These are phyloP conservation scores for Mycena sanguinolenta DNA, from an alignment of 768 basidiomycete species.

Conservation along the genomic window DNA sequence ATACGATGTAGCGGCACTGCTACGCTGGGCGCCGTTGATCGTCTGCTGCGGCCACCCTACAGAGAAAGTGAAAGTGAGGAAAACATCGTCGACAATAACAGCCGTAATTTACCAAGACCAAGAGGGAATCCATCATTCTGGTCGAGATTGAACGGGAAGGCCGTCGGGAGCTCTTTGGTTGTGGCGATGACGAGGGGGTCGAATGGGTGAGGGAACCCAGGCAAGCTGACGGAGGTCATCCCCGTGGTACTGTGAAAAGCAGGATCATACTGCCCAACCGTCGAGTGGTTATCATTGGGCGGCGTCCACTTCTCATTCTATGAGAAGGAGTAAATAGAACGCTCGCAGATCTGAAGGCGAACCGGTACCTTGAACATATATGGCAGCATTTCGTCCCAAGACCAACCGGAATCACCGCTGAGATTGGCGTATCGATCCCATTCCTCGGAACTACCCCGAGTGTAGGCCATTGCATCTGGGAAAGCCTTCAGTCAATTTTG, in stretches of 20 bases:
- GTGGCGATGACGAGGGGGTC: constrained; percentile 44
- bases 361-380: constrained; percentile 42
- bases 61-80: neutral
- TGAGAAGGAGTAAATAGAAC: neutral
- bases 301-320: neutral
- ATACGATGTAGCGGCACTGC: constrained; percentile 46
- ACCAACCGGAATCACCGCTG: constrained; percentile 63
- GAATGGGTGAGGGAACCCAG: constrained; percentile 41
- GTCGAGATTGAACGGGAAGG: constrained; percentile 55
- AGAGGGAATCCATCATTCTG: constrained; percentile 50
- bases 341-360: neutral
- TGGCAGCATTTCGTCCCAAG: constrained; percentile 40
- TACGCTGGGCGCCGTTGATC: constrained; percentile 38
- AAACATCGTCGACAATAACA: no score
- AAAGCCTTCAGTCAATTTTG: no score
- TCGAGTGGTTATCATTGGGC: constrained; percentile 48
- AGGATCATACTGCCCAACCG: constrained; percentile 48
- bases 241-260: constrained; percentile 45
- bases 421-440: constrained; percentile 64
- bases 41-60: constrained; percentile 43
- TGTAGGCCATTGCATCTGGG: constrained; percentile 45
- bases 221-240: constrained; percentile 43
- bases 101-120: constrained; percentile 46
- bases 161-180: constrained; percentile 38
- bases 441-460: constrained; percentile 53